Evolutionary conservation across 805 yeast species (phyloP), one percentile per base, ranked within the genome.

Genomic region (Candida montana): DNA sequence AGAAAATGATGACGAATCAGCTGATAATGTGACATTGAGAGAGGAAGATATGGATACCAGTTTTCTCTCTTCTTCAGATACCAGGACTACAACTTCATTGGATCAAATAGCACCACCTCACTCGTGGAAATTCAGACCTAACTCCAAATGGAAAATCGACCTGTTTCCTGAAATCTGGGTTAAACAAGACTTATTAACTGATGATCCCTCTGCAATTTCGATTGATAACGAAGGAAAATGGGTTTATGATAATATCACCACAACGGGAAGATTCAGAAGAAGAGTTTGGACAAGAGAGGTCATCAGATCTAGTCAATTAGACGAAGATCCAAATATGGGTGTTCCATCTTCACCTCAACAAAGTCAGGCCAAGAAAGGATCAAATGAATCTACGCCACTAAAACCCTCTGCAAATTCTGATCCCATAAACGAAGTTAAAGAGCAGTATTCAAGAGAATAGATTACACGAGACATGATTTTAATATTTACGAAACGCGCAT

Each of bases 211-310:
- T 42, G 61, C 76, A 34, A 77, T 82, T 13, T 70, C 68, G 17
- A 68, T 84, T 17, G 95, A 87, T 61, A 66, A 74, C 23, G 89
- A 79, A 42, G 84, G 83, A 31, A 87, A 87, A 59, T 87, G 95
- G 95, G 91, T 85, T 16, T 87, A 87, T 58, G 95, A 87, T 58
- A 55, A 42, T 17, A 58, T 35, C 4, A 37, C 35, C 10, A 42
- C 36, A 4, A 54, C 61, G 30, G 62, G 62, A 4, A 50, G 62
- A 32, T 73, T 67, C 53, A 67, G 90, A 50, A 68, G 91, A 54
- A 68, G 91, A 53, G 69, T 88, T 58, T 83, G 90, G 90, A 62
- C 75, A 3, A 61, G 86, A 40, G 46, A 52, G 7, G 67, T 65
- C 24, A 49, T 52, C 0, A 54, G 71, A 40, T 35, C 46, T 16